Conservation (phyloP, 306 rosid genomes). For the Hippophae tibetana region DNA sequence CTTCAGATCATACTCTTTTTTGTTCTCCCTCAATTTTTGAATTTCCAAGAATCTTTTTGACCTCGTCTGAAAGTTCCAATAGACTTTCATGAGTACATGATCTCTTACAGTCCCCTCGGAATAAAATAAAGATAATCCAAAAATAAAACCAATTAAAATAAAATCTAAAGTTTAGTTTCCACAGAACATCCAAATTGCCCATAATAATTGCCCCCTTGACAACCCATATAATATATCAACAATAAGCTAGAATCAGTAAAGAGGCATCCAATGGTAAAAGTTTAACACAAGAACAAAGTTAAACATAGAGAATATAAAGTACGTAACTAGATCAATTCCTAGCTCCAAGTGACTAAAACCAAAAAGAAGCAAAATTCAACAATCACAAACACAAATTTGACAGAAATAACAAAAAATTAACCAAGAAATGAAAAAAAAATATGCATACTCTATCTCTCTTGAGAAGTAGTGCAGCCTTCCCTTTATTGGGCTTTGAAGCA, state of each 20-base stretch:
- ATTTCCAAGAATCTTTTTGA: conserved; percentile 96
- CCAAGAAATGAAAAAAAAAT: not conserved
- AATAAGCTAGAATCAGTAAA: too few relatives aligned
- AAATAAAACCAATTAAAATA: too few relatives aligned
- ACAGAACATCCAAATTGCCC: too few relatives aligned
- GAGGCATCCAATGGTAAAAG: too few relatives aligned
- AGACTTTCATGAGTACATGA: conserved; percentile 7
- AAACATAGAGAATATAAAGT: too few relatives aligned
- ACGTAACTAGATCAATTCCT: too few relatives aligned
- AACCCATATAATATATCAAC: too few relatives aligned
- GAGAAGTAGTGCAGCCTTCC: conserved; percentile 83
- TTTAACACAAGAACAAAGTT: too few relatives aligned
- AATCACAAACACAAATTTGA: not conserved
- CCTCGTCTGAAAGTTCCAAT: conserved; percentile 42
- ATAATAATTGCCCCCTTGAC: too few relatives aligned
- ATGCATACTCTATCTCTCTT: conserved; percentile 76
- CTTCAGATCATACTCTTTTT: conserved; percentile 67
- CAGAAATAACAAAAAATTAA: conserved; percentile 11
- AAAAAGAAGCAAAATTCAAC: too few relatives aligned
- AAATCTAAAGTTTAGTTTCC: too few relatives aligned
- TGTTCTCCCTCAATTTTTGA: conserved; percentile 77
- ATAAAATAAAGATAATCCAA: not conserved
- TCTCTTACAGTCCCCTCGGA: conserved; percentile 1
- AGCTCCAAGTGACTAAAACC: too few relatives aligned
- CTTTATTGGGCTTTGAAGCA: conserved; percentile 60